Percentiles rank a stretch among this genome's conserved stretches.
These are phyloP conservation scores for Termitomyces sp. DNA, from an alignment of 768 basidiomycete species.

Conservation along the genomic window DNA sequence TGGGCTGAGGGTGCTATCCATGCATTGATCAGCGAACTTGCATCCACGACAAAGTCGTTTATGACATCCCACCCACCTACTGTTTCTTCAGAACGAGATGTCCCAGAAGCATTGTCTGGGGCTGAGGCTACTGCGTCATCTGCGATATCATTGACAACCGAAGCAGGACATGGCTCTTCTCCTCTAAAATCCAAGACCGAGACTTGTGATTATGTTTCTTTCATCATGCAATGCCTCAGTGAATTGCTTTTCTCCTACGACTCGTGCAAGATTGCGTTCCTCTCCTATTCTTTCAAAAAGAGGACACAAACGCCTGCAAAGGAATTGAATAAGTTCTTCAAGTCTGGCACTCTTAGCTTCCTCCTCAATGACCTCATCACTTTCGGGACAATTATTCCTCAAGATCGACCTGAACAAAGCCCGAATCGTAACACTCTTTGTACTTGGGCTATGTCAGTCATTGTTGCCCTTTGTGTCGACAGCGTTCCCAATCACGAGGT, in stretches of 20 bases:
- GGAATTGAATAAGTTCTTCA: conserved; percentile 56
- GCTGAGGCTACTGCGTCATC: neutral
- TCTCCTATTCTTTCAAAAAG: conserved; percentile 72
- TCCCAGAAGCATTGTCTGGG: neutral
- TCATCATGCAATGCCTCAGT: conserved; percentile 87
- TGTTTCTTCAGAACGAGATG: conserved; percentile 2
- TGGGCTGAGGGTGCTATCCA: conserved; percentile 58
- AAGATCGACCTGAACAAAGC: conserved; percentile 50
- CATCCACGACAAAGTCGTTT: conserved; percentile 48
- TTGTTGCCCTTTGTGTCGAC: conserved; percentile 93
- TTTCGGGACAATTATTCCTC: conserved; percentile 65
- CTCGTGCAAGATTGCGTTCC: conserved; percentile 81
- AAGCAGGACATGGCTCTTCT: neutral
- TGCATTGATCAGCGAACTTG: conserved; percentile 67
- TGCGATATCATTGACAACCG: neutral
- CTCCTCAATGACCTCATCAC: conserved; percentile 80
- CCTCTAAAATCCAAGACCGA: conserved; percentile 11
- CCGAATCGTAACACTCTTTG: conserved; percentile 59
- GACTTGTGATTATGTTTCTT: conserved; percentile 58
- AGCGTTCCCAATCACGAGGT: conserved; percentile 54
- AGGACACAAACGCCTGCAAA: conserved; percentile 56
- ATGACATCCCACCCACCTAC: conserved; percentile 21
- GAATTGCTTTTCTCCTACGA: conserved; percentile 94
- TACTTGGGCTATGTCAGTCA: conserved; percentile 84
- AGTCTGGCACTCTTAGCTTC: conserved; percentile 68